These are phyloP conservation scores for Schizophyllum commune DNA, from an alignment of 1,284 basidiomycete genomes.

Conservation along the genomic window DNA sequence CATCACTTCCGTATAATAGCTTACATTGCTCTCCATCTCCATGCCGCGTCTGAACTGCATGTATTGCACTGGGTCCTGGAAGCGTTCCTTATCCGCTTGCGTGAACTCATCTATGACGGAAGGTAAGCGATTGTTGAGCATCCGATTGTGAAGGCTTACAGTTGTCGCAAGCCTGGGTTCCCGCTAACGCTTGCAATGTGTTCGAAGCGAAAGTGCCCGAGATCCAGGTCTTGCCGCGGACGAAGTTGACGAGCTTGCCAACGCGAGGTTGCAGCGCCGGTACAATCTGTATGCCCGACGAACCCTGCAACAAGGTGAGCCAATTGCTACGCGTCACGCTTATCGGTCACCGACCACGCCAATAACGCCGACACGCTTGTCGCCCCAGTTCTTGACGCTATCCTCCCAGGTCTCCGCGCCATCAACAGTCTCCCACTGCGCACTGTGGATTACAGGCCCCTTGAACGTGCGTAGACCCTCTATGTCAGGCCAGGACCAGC, in stretches of 20 bases:
- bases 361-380: constrained; percentile 53
- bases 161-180: constrained; percentile 28
- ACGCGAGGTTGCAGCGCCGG: constrained; percentile 50
- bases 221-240: constrained; percentile 57
- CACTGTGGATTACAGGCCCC: constrained; percentile 47
- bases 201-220: constrained; percentile 34
- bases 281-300: constrained; percentile 59
- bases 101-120: constrained; percentile 42
- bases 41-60: constrained; percentile 41
- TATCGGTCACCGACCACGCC: constrained; percentile 38
- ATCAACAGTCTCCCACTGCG: constrained; percentile 43
- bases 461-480: constrained; percentile 41
- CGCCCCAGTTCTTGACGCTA: constrained; percentile 39
- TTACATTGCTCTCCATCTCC: constrained; percentile 46
- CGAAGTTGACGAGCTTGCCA: constrained; percentile 45
- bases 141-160: constrained; percentile 26
- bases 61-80: constrained; percentile 38
- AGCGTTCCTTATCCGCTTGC: too few species aligned
- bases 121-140: constrained; percentile 36
- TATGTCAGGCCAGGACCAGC: constrained; percentile 56
- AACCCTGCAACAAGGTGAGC: constrained; percentile 33
- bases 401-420: constrained; percentile 36
- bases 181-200: constrained; percentile 30
- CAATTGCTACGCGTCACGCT: background rate
- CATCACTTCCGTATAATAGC: constrained; percentile 9